Percentiles rank a stretch among this genome's conserved stretches.
Evolutionary conservation across 257 asterid species (phyloP).

Genomic region (Solanum bukasovii): DNA sequence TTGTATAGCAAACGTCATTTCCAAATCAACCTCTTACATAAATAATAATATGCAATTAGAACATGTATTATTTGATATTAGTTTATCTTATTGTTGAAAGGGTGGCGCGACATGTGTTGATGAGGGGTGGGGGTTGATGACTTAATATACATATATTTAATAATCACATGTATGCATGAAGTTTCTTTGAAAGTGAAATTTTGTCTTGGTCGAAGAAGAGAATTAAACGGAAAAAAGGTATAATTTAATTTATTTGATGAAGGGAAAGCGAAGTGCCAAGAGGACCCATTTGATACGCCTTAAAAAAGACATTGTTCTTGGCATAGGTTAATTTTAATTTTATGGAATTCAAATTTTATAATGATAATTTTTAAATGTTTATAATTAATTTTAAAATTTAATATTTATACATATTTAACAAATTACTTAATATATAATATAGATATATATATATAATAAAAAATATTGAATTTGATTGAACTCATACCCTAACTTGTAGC

Average conservation of each 20-base stretch:
- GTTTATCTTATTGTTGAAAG: neutral
- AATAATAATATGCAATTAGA: neutral
- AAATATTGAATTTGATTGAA: too few species aligned
- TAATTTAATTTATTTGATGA: neutral
- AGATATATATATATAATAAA: too few species aligned
- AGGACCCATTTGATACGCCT: neutral
- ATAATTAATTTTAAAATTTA: too few species aligned
- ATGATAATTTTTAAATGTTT: too few species aligned
- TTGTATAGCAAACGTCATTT: neutral
- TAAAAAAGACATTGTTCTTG: neutral
- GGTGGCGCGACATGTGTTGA: neutral
- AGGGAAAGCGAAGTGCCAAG: neutral
- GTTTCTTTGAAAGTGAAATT: neutral
- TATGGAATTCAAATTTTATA: too few species aligned
- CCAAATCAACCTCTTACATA: neutral
- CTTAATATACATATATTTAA: neutral
- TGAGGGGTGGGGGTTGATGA: neutral
- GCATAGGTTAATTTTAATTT: neutral
- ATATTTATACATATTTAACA: too few species aligned
- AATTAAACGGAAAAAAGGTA: neutral
- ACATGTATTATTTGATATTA: neutral
- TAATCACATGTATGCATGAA: neutral
- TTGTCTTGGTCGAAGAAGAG: neutral
- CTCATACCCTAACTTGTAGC: neutral
- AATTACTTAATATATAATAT: too few species aligned